These are phyloP conservation scores for Paraphoma chrysanthemicola DNA, from an alignment of 2,329 filamentous ascomycete species.

Conservation along the genomic window DNA sequence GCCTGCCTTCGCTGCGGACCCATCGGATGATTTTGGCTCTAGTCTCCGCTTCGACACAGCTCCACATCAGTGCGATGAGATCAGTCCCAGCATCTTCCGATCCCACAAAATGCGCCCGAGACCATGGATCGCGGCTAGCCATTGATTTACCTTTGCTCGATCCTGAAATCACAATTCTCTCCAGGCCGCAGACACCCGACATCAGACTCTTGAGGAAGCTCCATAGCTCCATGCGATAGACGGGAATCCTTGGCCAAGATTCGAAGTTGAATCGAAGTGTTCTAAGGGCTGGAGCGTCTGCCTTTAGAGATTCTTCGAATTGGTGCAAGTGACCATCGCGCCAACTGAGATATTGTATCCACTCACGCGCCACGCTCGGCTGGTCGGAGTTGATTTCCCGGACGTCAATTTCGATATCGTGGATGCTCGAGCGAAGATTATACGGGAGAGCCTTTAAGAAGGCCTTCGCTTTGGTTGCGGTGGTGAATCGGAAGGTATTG, in stretches of 20 bases:
- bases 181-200: constrained; percentile 32
- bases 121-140: constrained; percentile 43
- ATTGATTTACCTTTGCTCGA: constrained; percentile 40
- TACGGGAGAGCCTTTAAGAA: constrained; percentile 38
- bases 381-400: constrained; percentile 34
- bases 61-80: constrained; percentile 43
- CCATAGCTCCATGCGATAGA: constrained; percentile 41
- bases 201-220: constrained; percentile 39
- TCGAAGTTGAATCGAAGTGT: constrained; percentile 45
- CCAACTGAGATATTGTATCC: constrained; percentile 45
- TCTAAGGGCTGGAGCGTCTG: constrained; percentile 39
- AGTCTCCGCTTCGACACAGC: constrained; percentile 22
- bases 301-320: constrained; percentile 28
- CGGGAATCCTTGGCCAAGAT: constrained; percentile 39
- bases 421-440: constrained; percentile 27
- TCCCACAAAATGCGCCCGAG: constrained; percentile 46
- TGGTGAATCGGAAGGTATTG: constrained; percentile 49
- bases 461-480: constrained; percentile 30
- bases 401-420: constrained; percentile 48
- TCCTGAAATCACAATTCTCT: constrained; percentile 42
- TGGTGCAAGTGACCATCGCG: constrained; percentile 23
- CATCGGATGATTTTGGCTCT: constrained; percentile 40
- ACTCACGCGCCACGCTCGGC: constrained; percentile 37
- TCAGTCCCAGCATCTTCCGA: constrained; percentile 45
- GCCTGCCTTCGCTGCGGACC: constrained; percentile 31